A percentile compares a stretch with the other conserved stretches of the same genome.
These are phyloP conservation scores for Huntiella omanensis DNA, from an alignment of 2,329 filamentous ascomycete species.

Conservation along the genomic window DNA sequence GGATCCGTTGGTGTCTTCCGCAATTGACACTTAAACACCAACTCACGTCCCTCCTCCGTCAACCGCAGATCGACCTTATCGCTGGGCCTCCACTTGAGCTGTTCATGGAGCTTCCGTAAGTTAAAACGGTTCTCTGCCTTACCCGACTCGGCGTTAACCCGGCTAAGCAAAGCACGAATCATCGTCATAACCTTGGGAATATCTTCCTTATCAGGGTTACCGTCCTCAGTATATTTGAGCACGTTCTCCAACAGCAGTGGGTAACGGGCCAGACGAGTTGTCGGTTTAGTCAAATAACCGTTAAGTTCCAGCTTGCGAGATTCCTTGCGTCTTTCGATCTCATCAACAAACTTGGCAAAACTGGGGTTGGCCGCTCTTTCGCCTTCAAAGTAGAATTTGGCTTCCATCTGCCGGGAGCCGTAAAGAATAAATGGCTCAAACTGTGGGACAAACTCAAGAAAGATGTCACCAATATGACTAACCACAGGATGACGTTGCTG, in stretches of 20 bases:
- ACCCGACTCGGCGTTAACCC: conserved; percentile 87
- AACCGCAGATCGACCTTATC: conserved; percentile 88
- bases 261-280: conserved; percentile 84
- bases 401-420: conserved; percentile 86
- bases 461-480: conserved; percentile 78
- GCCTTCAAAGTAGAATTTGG: conserved; percentile 95
- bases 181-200: conserved; percentile 74
- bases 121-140: conserved; percentile 98
- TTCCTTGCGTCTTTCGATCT: conserved; percentile 89
- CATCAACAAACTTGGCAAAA: conserved; percentile 85
- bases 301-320: conserved; percentile 93
- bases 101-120: conserved; percentile 73
- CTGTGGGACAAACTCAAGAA: conserved; percentile 74
- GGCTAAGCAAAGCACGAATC: conserved; percentile 70
- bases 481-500: conserved; percentile 87
- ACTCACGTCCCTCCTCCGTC: conserved; percentile 78
- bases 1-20: conserved; percentile 84
- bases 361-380: conserved; percentile 71
- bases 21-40: conserved; percentile 84
- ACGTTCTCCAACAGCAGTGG: conserved; percentile 83
- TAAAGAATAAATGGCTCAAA: conserved; percentile 96
- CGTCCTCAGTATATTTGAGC: conserved; percentile 76
- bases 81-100: conserved; percentile 75
- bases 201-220: conserved; percentile 64
- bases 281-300: conserved; percentile 93